A percentile compares a stretch with the other conserved stretches of the same genome.
Evolutionary conservation across 306 rosid genomes (phyloP).

Genomic region (Lathyrus sativus): DNA sequence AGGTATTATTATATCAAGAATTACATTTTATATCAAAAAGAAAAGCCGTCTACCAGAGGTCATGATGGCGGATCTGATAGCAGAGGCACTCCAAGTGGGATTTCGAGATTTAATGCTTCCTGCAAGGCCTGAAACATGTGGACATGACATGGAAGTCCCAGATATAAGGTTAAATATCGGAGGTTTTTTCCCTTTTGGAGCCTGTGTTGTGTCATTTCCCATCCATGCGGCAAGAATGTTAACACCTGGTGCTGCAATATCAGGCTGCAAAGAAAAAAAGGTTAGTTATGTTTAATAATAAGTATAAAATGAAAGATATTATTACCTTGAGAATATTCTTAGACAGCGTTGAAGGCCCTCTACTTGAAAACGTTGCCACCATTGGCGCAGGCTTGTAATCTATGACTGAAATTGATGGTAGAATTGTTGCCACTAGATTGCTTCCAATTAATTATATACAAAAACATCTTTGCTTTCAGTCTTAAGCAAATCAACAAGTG

Average conservation of each 20-base stretch:
- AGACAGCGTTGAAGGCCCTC: slow-evolving; percentile 71
- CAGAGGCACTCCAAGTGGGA: slow-evolving; percentile 74
- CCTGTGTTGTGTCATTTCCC: slow-evolving; percentile 24
- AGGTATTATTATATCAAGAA: background rate
- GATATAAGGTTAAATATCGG: slow-evolving; percentile 55
- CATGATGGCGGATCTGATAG: slow-evolving; percentile 89
- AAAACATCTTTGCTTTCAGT: background rate
- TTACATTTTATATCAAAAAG: background rate
- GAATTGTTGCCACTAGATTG: slow-evolving; percentile 71
- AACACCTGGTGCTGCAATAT: slow-evolving; percentile 91
- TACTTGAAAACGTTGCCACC: slow-evolving; percentile 63
- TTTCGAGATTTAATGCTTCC: slow-evolving; percentile 56
- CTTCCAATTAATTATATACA: slow-evolving; percentile 40
- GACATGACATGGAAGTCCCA: slow-evolving; percentile 88
- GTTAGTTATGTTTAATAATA: background rate
- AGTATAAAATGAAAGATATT: background rate
- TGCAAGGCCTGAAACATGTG: slow-evolving; percentile 79
- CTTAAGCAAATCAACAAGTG: too few relatives aligned
- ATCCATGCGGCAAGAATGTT: slow-evolving; percentile 85
- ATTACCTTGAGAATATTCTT: slow-evolving; percentile 71
- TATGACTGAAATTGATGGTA: slow-evolving; percentile 51
- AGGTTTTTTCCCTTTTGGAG: slow-evolving; percentile 46
- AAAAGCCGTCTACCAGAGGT: slow-evolving; percentile 61
- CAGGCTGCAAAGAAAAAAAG: slow-evolving; percentile 60
- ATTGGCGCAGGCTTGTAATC: slow-evolving; percentile 73